Percentiles rank a stretch among this genome's conserved stretches.
Conservation (phyloP, 805 yeast genomes). For the Lachancea dasiensis region DNA sequence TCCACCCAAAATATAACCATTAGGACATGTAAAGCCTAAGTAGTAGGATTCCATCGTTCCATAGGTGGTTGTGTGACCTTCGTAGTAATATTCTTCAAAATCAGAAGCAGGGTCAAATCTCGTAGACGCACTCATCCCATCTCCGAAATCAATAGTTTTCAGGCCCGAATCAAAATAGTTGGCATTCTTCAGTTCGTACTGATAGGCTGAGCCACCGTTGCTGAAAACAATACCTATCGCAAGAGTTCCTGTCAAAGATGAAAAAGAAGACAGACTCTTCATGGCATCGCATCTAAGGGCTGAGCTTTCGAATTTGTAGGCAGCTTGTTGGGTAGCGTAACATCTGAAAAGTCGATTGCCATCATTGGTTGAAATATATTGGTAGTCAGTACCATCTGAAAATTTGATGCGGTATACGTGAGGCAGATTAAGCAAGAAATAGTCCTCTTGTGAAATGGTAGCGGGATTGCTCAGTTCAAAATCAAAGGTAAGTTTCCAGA, state of each 20-base stretch:
- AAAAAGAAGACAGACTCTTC: constrained; percentile 15
- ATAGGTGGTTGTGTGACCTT: constrained; percentile 31
- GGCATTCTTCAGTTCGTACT: constrained; percentile 32
- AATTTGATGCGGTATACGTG: constrained; percentile 34
- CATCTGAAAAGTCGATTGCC: constrained; percentile 30
- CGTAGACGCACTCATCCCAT: constrained; percentile 23
- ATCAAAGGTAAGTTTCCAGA: constrained; percentile 33
- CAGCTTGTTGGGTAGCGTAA: constrained; percentile 32
- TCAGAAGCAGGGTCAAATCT: constrained; percentile 20
- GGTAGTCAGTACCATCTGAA: constrained; percentile 16
- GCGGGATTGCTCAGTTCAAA: constrained; percentile 21
- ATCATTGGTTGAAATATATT: constrained; percentile 19
- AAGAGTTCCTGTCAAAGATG: constrained; percentile 27
- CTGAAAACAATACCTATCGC: constrained; percentile 29
- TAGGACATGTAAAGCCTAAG: constrained; percentile 31
- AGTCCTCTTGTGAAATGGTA: constrained; percentile 21
- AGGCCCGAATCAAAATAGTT: constrained; percentile 26
- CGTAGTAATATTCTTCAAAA: constrained; percentile 18
- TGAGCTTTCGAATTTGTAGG: constrained; percentile 28
- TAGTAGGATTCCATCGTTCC: constrained; percentile 31
- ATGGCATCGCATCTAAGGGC: constrained; percentile 28
- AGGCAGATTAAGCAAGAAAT: constrained; percentile 27
- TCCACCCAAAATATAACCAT: constrained; percentile 28
- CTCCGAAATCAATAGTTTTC: constrained; percentile 25
- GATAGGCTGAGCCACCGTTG: constrained; percentile 32